Conservation (phyloP, 2,329 filamentous ascomycete species). For the Pyricularia pennisetigena region DNA sequence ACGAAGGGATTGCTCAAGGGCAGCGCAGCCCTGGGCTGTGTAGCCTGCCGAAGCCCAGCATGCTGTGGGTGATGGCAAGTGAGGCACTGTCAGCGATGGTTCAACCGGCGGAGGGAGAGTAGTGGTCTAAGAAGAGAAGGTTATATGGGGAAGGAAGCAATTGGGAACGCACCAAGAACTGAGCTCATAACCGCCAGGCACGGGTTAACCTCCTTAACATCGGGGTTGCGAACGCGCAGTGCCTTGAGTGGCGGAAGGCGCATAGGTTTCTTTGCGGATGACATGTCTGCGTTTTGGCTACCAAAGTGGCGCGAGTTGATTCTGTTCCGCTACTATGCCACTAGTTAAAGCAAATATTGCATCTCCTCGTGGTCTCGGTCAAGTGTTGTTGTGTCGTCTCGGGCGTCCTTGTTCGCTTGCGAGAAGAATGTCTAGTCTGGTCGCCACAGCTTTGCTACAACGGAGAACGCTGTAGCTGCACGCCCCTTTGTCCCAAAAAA, state of each 20-base stretch:
- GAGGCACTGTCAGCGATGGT: background rate
- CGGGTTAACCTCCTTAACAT: slow-evolving; percentile 37
- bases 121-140: background rate
- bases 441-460: background rate
- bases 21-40: slow-evolving; percentile 47
- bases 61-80: slow-evolving; percentile 35
- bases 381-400: background rate
- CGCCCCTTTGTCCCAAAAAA: background rate
- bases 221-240: slow-evolving; percentile 44
- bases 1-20: slow-evolving; percentile 50
- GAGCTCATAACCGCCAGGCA: slow-evolving; percentile 48
- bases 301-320: background rate
- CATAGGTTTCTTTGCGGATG: slow-evolving; percentile 37
- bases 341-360: background rate
- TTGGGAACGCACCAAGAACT: slow-evolving; percentile 37
- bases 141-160: background rate
- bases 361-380: background rate
- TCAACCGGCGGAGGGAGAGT: background rate
- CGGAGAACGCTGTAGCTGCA: background rate
- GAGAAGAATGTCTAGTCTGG: background rate
- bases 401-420: background rate
- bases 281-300: slow-evolving; percentile 22
- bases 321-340: background rate
- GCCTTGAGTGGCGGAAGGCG: slow-evolving; percentile 46
- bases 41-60: slow-evolving; percentile 79